These are phyloP conservation scores for Solanum infundibuliforme DNA, from an alignment of 257 asterid species.

Conservation along the genomic window DNA sequence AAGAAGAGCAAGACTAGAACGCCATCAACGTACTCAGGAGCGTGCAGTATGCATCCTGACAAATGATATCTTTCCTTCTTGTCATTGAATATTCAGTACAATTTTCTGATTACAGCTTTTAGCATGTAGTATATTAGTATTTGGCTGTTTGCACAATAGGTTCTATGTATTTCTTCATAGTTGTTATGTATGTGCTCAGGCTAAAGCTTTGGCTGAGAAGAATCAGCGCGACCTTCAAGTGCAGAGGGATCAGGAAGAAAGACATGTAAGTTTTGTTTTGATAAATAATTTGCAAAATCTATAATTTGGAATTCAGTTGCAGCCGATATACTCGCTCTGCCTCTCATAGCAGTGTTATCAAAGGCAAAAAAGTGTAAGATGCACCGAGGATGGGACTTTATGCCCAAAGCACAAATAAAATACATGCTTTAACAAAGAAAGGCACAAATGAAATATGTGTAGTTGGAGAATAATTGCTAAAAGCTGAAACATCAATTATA, in stretches of 20 bases:
- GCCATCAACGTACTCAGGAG: slow-evolving; percentile 92
- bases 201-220: slow-evolving; percentile 94
- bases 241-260: slow-evolving; percentile 94
- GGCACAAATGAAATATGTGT: background rate
- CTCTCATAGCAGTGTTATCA: background rate
- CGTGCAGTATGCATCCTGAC: slow-evolving; percentile 54
- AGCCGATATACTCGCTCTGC: background rate
- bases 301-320: background rate
- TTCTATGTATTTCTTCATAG: background rate
- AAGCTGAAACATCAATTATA: background rate
- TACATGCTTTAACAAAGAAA: background rate
- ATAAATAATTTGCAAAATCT: background rate
- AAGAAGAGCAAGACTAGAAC: slow-evolving; percentile 88
- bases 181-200: slow-evolving; percentile 35
- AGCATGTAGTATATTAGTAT: background rate
- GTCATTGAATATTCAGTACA: background rate
- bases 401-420: background rate
- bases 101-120: background rate
- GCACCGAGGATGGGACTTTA: background rate
- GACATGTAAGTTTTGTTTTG: slow-evolving; percentile 65
- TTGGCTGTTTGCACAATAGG: background rate
- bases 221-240: slow-evolving; percentile 90
- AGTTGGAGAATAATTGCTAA: background rate
- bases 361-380: background rate
- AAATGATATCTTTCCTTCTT: background rate